phyloP scores from a whole-genome alignment of 306 rosid species.

The Urtica urens region DNA sequence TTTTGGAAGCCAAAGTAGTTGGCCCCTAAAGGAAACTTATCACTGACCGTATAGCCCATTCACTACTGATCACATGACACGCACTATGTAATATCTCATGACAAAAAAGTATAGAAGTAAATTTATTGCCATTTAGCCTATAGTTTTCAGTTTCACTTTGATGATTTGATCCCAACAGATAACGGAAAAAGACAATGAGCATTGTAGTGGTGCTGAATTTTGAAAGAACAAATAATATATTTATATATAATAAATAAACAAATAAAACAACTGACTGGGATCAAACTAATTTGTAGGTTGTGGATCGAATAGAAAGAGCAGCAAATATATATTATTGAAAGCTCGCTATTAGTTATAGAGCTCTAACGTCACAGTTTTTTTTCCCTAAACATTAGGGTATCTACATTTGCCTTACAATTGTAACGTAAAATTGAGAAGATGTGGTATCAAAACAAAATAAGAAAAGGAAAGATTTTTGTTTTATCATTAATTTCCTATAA shows the following conservation, averaged over 20 bases:
- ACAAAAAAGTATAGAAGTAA: background rate
- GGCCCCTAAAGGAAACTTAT: background rate
- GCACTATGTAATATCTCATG: background rate
- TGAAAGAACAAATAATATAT: no score
- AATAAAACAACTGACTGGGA: no score
- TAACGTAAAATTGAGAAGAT: background rate
- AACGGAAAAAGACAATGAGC: background rate
- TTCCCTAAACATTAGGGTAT: slow-evolving; percentile 24
- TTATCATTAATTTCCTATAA: no score
- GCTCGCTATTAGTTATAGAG: slow-evolving; percentile 4
- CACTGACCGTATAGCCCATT: background rate
- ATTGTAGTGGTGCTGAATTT: background rate
- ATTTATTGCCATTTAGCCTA: no score
- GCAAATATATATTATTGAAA: no score
- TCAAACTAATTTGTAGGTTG: background rate
- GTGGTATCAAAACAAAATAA: background rate
- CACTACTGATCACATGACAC: background rate
- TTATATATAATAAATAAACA: no score
- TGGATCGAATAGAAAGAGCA: no score
- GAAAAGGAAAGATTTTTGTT: background rate
- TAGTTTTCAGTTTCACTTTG: no score
- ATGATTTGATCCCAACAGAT: background rate
- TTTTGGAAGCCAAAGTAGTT: background rate
- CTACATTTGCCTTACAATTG: slow-evolving; percentile 11
- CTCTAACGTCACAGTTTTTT: slow-evolving; percentile 22